Conservation (phyloP, 208 protist species). For the Acanthamoeba triangularis region DNA sequence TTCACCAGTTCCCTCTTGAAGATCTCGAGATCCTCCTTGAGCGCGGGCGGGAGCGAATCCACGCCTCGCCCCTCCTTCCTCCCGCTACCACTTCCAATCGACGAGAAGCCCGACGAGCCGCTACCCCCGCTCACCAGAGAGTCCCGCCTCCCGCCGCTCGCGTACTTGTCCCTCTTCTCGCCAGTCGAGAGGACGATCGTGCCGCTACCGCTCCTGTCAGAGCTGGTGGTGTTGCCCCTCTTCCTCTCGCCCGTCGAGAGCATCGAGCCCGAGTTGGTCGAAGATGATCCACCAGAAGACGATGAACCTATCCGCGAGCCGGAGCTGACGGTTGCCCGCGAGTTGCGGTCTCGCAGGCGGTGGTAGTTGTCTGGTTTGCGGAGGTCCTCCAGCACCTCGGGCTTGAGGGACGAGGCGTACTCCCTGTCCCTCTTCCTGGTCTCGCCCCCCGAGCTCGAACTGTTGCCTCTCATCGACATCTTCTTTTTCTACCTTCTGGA, state of each 20-base stretch:
- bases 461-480: neutral
- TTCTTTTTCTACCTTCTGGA: too few species aligned
- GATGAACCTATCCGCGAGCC: neutral
- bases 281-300: neutral
- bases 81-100: neutral
- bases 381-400: constrained; percentile 19
- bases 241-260: neutral
- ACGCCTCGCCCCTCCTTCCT: neutral
- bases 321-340: neutral
- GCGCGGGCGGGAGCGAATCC: neutral
- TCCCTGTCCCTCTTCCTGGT: constrained; percentile 13
- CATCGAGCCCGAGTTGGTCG: neutral
- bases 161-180: constrained; percentile 2
- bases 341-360: neutral
- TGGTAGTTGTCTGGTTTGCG: constrained; percentile 12
- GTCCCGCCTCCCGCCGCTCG: neutral
- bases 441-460: too few species aligned
- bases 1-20: constrained; percentile 30
- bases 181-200: neutral
- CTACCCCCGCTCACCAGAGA: neutral
- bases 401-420: neutral
- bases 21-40: constrained; percentile 48
- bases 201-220: too few species aligned
- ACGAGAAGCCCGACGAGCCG: too few species aligned
- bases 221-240: neutral